Evolutionary conservation across 176 grass and related monocot genomes (phyloP).

Genomic region (Alopecurus myosuroides): DNA sequence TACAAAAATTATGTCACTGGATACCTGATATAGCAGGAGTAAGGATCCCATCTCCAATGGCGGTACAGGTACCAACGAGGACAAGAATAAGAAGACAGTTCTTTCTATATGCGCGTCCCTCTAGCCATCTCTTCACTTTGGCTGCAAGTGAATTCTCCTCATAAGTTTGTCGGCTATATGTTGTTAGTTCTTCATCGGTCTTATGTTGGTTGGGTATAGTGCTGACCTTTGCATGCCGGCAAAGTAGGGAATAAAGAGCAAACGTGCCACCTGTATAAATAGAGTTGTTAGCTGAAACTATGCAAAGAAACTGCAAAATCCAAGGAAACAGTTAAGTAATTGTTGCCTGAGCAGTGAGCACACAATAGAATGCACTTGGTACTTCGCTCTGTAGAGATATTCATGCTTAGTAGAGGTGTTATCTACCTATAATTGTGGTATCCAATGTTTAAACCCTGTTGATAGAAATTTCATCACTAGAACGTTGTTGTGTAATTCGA

Average conservation of each 20-base stretch:
- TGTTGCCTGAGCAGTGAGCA: slow-evolving; percentile 6
- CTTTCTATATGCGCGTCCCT: slow-evolving; percentile 59
- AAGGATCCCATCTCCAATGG: slow-evolving; percentile 82
- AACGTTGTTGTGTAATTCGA: not conserved
- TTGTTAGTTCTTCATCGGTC: slow-evolving; percentile 85
- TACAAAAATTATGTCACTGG: not conserved
- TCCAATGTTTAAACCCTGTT: slow-evolving; percentile 13
- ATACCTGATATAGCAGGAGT: slow-evolving; percentile 91
- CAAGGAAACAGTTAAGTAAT: not conserved
- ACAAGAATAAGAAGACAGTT: slow-evolving; percentile 75
- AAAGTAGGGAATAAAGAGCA: slow-evolving; percentile 90
- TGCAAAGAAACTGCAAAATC: slow-evolving; percentile 1
- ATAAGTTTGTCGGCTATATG: slow-evolving; percentile 80
- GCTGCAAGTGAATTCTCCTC: slow-evolving; percentile 78
- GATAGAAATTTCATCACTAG: slow-evolving; percentile 24
- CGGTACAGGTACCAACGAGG: slow-evolving; percentile 76
- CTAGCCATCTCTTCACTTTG: slow-evolving; percentile 76
- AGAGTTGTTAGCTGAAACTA: slow-evolving; percentile 12
- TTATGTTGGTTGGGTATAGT: slow-evolving; percentile 92
- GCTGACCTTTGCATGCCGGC: slow-evolving; percentile 78
- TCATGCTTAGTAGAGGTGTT: slow-evolving; percentile 23
- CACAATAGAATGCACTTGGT: slow-evolving; percentile 6
- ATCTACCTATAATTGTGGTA: slow-evolving; percentile 12
- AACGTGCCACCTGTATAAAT: slow-evolving; percentile 73
- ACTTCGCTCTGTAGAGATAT: slow-evolving; percentile 25